Conservation (phyloP, 2,329 filamentous ascomycete genomes). For the Verticillium alfalfae region DNA sequence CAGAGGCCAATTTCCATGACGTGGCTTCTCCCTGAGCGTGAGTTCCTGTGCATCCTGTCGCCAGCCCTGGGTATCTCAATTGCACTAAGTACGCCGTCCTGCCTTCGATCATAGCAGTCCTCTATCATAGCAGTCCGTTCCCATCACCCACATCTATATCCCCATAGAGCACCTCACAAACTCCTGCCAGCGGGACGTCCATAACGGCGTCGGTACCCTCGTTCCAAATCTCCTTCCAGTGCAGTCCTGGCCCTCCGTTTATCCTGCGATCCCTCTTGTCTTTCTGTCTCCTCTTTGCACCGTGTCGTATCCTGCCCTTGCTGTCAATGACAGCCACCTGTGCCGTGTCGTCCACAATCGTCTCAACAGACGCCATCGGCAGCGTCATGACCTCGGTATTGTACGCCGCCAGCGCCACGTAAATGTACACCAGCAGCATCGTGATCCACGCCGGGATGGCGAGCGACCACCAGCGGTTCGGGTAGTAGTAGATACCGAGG, state of each 20-base stretch:
- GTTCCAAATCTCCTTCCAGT: conserved; percentile 84
- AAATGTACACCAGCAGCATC: conserved; percentile 85
- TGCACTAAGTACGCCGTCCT: neutral
- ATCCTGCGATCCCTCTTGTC: conserved; percentile 28
- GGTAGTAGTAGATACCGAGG: conserved; percentile 93
- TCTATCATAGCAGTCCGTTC: neutral
- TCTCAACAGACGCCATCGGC: conserved; percentile 74
- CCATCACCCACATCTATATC: neutral
- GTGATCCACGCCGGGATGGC: conserved; percentile 89
- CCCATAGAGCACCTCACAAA: conserved; percentile 77
- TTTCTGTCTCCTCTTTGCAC: conserved; percentile 22
- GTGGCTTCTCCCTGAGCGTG: neutral
- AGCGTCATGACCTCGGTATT: conserved; percentile 87
- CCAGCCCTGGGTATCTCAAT: neutral
- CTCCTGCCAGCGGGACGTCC: conserved; percentile 91
- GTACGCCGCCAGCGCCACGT: conserved; percentile 84
- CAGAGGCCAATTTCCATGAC: neutral
- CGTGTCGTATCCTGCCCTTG: conserved; percentile 48
- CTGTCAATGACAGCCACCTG: conserved; percentile 78
- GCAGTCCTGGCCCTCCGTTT: conserved; percentile 32
- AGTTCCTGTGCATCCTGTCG: neutral
- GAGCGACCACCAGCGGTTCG: conserved; percentile 95
- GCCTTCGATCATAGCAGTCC: neutral
- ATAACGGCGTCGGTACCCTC: conserved; percentile 94
- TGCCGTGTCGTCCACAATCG: conserved; percentile 84